Evolutionary conservation across 2,329 filamentous ascomycete genomes (phyloP).

Genomic region (Nemania sp.): DNA sequence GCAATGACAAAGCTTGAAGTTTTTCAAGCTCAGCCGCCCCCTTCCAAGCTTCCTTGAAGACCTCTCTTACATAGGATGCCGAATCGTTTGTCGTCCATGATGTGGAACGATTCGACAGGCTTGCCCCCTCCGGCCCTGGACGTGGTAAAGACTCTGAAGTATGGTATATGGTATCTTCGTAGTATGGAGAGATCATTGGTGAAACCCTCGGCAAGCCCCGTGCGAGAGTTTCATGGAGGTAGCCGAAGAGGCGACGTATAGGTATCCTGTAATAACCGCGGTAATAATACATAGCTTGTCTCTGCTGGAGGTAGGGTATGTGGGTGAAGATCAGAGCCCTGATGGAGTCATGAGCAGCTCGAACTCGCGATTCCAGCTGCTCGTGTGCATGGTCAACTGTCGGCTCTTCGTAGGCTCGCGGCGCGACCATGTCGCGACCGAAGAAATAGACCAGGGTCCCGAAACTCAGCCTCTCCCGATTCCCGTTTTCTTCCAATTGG

Average conservation of each 20-base stretch:
- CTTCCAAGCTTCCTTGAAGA: not conserved
- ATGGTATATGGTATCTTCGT: not conserved
- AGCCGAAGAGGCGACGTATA: conserved; percentile 27
- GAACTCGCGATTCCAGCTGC: conserved; percentile 22
- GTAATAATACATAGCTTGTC: conserved; percentile 22
- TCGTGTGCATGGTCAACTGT: not conserved
- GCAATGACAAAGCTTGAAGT: too few relatives aligned
- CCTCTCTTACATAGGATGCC: not conserved
- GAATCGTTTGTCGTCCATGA: not conserved
- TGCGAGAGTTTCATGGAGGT: conserved; percentile 9
- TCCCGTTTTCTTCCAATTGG: conserved; percentile 27
- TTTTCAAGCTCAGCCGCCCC: not conserved
- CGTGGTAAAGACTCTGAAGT: not conserved
- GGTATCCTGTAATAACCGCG: conserved; percentile 30
- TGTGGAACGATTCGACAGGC: not conserved
- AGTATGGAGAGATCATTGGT: not conserved
- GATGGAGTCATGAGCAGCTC: conserved; percentile 19
- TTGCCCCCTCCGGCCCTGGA: not conserved
- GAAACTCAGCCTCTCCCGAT: conserved; percentile 30
- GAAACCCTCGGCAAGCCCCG: not conserved
- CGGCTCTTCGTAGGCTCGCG: not conserved
- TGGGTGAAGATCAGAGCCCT: conserved; percentile 34
- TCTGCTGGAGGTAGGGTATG: conserved; percentile 22
- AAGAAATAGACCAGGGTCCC: conserved; percentile 26
- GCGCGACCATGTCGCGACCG: not conserved